A percentile compares a stretch with the other conserved stretches of the same genome.
phyloP scores from a whole-genome alignment of 257 asterid genomes.

The Solanum tarapatanum region DNA sequence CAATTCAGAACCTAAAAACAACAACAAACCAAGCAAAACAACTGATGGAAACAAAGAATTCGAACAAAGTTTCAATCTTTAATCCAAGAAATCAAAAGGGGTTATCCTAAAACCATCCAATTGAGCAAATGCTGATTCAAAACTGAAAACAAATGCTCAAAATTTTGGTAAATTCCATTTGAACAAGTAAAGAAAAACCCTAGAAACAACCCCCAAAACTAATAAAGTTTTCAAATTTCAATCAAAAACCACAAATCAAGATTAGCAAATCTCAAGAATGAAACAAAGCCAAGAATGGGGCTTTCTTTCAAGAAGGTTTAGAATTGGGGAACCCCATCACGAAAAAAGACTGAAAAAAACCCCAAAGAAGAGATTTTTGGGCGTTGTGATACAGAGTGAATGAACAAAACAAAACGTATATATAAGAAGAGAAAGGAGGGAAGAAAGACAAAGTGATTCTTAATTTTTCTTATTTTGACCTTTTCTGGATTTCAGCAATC shows the following conservation, averaged over 20 bases:
- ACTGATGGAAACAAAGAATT: neutral
- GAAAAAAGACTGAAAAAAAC: neutral
- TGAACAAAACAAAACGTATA: neutral
- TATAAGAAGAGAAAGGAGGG: neutral
- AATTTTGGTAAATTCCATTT: neutral
- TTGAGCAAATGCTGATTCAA: slow-evolving; percentile 17
- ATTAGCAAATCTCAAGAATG: neutral
- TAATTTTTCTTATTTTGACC: neutral
- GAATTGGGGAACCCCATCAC: neutral
- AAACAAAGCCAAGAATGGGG: neutral
- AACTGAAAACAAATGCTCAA: neutral
- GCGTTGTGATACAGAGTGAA: neutral
- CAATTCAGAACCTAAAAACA: neutral
- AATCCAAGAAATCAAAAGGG: slow-evolving; percentile 18
- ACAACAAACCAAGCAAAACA: neutral
- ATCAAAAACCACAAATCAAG: neutral
- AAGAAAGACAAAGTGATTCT: neutral
- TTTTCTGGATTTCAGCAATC: neutral
- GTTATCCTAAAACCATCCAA: slow-evolving; percentile 17
- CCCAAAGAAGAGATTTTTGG: neutral
- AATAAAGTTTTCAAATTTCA: neutral
- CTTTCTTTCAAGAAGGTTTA: neutral
- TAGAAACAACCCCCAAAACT: neutral
- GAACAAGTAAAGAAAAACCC: neutral
- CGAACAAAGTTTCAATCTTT: slow-evolving; percentile 2